Percentiles rank a stretch among this genome's conserved stretches.
Conservation (phyloP, 306 rosid genomes). For the Vachellia collinsii region DNA sequence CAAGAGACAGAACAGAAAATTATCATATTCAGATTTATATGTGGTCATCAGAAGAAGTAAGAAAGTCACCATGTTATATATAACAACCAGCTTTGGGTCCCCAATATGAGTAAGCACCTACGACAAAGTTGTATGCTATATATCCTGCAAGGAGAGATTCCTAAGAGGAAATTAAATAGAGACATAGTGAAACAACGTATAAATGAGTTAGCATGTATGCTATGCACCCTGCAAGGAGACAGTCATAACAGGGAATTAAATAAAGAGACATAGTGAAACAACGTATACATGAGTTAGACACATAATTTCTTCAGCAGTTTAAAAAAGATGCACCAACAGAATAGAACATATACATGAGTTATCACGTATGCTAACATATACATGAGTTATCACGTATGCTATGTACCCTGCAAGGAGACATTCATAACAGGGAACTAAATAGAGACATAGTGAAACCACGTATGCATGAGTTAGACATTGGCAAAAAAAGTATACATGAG, state of each 20-base stretch:
- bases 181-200: too few relatives aligned
- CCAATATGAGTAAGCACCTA: slow-evolving; percentile 94
- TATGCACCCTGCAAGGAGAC: too few relatives aligned
- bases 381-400: too few relatives aligned
- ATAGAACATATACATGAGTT: too few relatives aligned
- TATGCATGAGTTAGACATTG: too few relatives aligned
- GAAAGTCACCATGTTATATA: slow-evolving; percentile 72
- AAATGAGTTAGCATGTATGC: too few relatives aligned
- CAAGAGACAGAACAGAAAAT: background rate
- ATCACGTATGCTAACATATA: too few relatives aligned
- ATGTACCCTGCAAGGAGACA: too few relatives aligned
- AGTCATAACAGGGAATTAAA: slow-evolving; percentile 9
- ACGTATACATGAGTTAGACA: background rate
- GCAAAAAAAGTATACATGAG: too few relatives aligned
- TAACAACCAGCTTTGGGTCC: slow-evolving; percentile 87
- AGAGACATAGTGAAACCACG: slow-evolving; percentile 8
- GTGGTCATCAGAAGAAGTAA: slow-evolving; percentile 20
- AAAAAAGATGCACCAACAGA: too few relatives aligned
- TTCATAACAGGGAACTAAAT: slow-evolving; percentile 11
- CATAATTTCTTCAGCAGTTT: slow-evolving; percentile 30
- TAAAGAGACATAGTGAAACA: slow-evolving; percentile 11
- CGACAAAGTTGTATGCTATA: slow-evolving; percentile 73
- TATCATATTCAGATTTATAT: slow-evolving; percentile 5
- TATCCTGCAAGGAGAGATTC: slow-evolving; percentile 48
- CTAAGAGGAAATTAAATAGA: too few relatives aligned